Evolutionary conservation across 2,329 filamentous ascomycete species (phyloP), one percentile per base, ranked within the genome.

Genomic region (Cytospora piceicola): DNA sequence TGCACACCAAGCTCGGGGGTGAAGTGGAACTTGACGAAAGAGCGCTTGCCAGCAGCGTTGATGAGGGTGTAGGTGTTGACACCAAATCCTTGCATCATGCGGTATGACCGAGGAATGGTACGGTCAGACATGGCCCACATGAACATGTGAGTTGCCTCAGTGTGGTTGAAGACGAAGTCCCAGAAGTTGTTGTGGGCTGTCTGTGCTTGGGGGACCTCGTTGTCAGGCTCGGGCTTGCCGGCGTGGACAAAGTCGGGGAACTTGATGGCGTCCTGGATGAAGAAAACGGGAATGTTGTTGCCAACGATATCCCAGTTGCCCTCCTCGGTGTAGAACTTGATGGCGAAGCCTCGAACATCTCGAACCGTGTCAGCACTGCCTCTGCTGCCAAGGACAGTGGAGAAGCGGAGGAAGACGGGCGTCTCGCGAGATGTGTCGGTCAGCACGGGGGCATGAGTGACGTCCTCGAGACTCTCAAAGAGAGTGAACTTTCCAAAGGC

Each of bases 11-110:
- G 83, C 63, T 90, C 86, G 0, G 91, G 90, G 0, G 86, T 93
- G 72, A 85, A 93, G 74, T 89, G 86, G 74, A 93, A 94, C 77
- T 94, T 94, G 75, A 92, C 89, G 70, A 93, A 93, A 64, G 85
- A 82, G 1, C 88, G 83, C 73, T 91, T 85, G 27, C 90, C 90
- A 69, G 90, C 82, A 29, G 82, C 84, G 67, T 93, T 93, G 67
- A 82, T 80, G 2, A 93, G 81, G 0, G 85, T 90, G 71, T 82
- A 94, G 0, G 92, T 94, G 76, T 94, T 93, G 70, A 94, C 91
- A 62, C 91, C 91, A 65, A 94, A 94, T 0, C 91, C 91, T 70
- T 94, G 90, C 89, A 94, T 93, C 90, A 93, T 93, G 29, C 91
- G 87, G 77, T 83, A 93, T 0, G 89, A 92, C 2, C 90, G 85